Conservation (phyloP, 2,329 filamentous ascomycete genomes). For the Arthrobotrys sphaeroides region DNA sequence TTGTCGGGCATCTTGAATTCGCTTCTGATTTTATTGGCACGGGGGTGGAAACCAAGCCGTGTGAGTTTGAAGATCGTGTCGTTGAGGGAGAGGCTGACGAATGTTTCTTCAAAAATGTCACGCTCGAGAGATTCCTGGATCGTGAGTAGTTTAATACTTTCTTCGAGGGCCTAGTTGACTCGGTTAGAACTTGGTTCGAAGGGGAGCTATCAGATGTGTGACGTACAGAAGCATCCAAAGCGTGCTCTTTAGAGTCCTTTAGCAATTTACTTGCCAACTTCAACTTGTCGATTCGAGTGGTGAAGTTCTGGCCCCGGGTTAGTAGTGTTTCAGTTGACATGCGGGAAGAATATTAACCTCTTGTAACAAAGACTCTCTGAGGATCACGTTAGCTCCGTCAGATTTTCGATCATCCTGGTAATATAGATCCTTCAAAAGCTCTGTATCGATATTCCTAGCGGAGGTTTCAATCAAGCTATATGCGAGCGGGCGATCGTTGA, state of each 20-base stretch:
- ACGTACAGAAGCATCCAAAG: conserved; percentile 55
- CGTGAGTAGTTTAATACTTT: conserved; percentile 80
- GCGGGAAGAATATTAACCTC: conserved; percentile 34
- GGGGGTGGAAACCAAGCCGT: conserved; percentile 79
- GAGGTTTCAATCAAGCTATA: conserved; percentile 88
- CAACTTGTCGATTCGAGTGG: conserved; percentile 75
- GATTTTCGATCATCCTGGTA: conserved; percentile 94
- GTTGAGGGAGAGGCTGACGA: conserved; percentile 85
- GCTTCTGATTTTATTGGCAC: conserved; percentile 84
- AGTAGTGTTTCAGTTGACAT: neutral
- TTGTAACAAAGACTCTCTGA: conserved; percentile 82
- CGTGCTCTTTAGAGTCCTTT: conserved; percentile 78
- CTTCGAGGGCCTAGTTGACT: conserved; percentile 72
- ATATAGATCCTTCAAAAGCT: conserved; percentile 91
- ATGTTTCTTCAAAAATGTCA: conserved; percentile 77
- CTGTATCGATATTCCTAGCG: conserved; percentile 79
- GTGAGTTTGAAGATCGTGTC: conserved; percentile 92
- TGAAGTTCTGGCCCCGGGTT: conserved; percentile 52
- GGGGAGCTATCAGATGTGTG: too few relatives aligned
- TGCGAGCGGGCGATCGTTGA: conserved; percentile 84
- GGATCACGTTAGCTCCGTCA: conserved; percentile 86
- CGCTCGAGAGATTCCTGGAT: conserved; percentile 87
- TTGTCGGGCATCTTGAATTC: conserved; percentile 95
- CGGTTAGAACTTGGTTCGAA: conserved; percentile 68
- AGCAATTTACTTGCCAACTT: conserved; percentile 85